phyloP scores from a whole-genome alignment of 164 flowering plant species.

The Umbilicus rupestris region DNA sequence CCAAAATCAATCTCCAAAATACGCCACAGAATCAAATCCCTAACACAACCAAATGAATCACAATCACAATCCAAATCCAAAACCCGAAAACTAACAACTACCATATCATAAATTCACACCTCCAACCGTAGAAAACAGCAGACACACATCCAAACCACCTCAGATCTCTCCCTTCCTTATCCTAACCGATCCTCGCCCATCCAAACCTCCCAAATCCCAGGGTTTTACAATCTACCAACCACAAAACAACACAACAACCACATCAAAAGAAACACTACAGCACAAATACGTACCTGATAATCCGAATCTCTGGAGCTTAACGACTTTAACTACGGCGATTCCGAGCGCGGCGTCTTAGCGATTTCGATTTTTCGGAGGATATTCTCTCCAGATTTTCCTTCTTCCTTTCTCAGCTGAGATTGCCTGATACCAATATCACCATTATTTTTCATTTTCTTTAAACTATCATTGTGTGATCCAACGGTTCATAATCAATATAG shows the following conservation, averaged over 20 bases:
- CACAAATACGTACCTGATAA: neutral
- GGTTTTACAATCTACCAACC: constrained; percentile 1
- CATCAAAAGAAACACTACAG: neutral
- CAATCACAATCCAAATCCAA: neutral
- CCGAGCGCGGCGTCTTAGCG: neutral
- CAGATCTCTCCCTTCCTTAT: neutral
- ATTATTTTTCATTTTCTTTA: neutral
- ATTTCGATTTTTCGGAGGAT: constrained; percentile 1
- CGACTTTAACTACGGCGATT: neutral
- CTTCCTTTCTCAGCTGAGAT: neutral
- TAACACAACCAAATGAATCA: neutral
- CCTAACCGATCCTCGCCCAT: too few species aligned
- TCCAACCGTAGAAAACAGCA: neutral
- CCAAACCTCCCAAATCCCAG: neutral
- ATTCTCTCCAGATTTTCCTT: neutral
- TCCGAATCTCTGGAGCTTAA: neutral
- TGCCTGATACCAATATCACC: neutral
- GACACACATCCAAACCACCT: neutral
- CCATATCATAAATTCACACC: neutral
- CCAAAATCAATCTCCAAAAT: neutral
- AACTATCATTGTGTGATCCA: neutral
- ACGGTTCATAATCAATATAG: neutral
- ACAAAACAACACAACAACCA: neutral
- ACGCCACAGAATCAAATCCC: neutral
- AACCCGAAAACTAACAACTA: neutral